Percentiles rank a stretch among this genome's conserved stretches.
Evolutionary conservation across 208 protist species (phyloP).

Genomic region (Crithidia thermophila): DNA sequence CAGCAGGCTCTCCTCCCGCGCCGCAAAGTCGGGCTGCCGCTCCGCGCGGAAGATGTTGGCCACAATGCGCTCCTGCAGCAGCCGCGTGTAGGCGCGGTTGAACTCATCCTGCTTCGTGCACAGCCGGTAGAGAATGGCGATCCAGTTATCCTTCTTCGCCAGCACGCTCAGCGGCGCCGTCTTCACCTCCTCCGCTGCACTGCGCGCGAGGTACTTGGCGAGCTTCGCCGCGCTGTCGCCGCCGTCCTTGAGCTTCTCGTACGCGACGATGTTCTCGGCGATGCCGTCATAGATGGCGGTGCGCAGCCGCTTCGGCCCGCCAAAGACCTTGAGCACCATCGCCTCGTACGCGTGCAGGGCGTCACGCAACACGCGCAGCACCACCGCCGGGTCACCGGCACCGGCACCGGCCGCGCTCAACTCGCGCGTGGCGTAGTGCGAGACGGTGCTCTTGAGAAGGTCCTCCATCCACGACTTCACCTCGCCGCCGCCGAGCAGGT

Average conservation of each 20-base stretch:
- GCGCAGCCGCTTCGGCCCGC: conserved; percentile 14
- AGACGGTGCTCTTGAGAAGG: conserved; percentile 24
- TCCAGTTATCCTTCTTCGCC: conserved; percentile 30
- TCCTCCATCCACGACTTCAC: conserved; percentile 44
- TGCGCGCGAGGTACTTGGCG: conserved; percentile 29
- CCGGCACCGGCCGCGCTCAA: conserved; percentile 15
- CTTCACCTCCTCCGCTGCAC: conserved; percentile 29
- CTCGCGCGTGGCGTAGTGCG: conserved; percentile 25
- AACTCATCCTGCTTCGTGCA: conserved; percentile 50
- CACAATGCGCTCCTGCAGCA: conserved; percentile 44
- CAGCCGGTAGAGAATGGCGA: conserved; percentile 44
- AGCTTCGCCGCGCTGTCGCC: conserved; percentile 28
- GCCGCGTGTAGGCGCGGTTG: conserved; percentile 32
- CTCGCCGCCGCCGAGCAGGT: conserved; percentile 31
- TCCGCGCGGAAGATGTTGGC: conserved; percentile 27
- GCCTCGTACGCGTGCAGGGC: conserved; percentile 23
- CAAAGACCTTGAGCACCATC: conserved; percentile 27
- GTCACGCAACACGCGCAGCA: conserved; percentile 24
- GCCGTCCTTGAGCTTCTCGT: conserved; percentile 12
- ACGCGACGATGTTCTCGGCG: conserved; percentile 10
- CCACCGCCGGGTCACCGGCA: conserved; percentile 5
- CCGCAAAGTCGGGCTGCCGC: conserved; percentile 13
- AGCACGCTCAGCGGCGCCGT: conserved; percentile 20
- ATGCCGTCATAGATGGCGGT: conserved; percentile 27
- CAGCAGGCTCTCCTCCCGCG: conserved; percentile 43